A percentile compares a stretch with the other conserved stretches of the same genome.
Evolutionary conservation across 2,329 filamentous ascomycete species (phyloP).

Genomic region (Verticillium zaregamsianum): DNA sequence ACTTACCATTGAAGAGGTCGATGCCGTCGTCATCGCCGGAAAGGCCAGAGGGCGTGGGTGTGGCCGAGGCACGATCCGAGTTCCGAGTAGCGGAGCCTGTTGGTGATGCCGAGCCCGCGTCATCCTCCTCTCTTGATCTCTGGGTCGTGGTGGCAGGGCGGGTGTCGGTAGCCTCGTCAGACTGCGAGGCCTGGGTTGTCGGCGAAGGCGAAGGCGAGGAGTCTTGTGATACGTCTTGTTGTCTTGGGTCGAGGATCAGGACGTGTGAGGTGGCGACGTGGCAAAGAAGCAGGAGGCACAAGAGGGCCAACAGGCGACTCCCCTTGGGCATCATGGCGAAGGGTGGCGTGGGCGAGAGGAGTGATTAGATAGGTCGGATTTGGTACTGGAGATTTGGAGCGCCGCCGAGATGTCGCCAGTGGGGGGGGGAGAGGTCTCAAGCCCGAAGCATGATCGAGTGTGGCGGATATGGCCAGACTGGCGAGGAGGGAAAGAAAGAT

Average conservation of each 20-base stretch:
- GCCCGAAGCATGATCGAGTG: not conserved
- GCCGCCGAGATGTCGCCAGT: not conserved
- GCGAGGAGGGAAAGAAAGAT: not conserved
- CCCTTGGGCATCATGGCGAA: constrained; percentile 29
- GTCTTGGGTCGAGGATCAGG: constrained; percentile 25
- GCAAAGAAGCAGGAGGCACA: constrained; percentile 33
- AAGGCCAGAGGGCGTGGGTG: not conserved
- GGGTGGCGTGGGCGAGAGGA: not conserved
- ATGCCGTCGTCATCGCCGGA: not conserved
- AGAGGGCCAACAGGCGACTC: constrained; percentile 28
- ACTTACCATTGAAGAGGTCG: not conserved
- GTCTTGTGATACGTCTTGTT: constrained; percentile 20
- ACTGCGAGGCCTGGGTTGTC: not conserved
- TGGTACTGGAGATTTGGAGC: not conserved
- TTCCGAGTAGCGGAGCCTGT: not conserved
- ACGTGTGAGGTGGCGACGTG: constrained; percentile 31
- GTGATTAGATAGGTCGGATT: not conserved
- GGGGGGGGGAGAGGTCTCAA: not conserved
- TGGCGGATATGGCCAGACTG: not conserved
- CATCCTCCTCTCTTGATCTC: constrained; percentile 1
- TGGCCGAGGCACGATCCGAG: not conserved
- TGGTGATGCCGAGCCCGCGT: not conserved
- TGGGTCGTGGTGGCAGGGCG: not conserved
- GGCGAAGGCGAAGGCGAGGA: constrained; percentile 15
- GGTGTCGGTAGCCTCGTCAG: not conserved